Conservation (phyloP, 2,329 filamentous ascomycete species). For the Tolypocladium guangdongense region DNA sequence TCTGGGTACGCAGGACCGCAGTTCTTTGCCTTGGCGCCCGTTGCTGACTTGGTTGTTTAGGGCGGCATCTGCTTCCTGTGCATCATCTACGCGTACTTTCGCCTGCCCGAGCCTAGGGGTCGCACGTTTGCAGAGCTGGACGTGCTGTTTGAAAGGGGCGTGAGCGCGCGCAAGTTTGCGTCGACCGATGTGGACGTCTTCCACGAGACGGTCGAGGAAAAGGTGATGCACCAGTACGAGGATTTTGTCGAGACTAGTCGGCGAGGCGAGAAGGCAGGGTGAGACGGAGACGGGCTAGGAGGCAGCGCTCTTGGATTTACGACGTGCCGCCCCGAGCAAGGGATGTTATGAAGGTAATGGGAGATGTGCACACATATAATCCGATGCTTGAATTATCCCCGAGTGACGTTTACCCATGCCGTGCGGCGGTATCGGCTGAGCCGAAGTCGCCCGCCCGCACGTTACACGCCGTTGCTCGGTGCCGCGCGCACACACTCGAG, state of each 20-base stretch:
- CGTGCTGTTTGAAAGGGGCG: slow-evolving; percentile 64
- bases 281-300: slow-evolving; percentile 4
- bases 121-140: slow-evolving; percentile 82
- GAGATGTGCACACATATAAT: neutral
- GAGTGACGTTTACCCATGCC: too few relatives aligned
- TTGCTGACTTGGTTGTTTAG: slow-evolving; percentile 16
- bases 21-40: neutral
- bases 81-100: slow-evolving; percentile 57
- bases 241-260: slow-evolving; percentile 14
- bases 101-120: slow-evolving; percentile 61
- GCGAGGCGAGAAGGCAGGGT: slow-evolving; percentile 1
- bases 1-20: slow-evolving; percentile 46
- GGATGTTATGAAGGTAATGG: neutral
- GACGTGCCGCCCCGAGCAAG: neutral
- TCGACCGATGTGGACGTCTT: slow-evolving; percentile 46
- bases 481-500: neutral
- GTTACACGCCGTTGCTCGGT: neutral
- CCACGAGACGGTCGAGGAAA: slow-evolving; percentile 35
- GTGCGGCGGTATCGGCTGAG: neutral
- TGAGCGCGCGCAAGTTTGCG: slow-evolving; percentile 65
- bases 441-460: neutral
- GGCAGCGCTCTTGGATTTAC: neutral
- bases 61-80: slow-evolving; percentile 70
- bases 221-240: slow-evolving; percentile 38
- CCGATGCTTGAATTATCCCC: neutral